Base-by-base conservation (phyloP, 306 rosid species). In the Cucurbita maxima region DNA sequence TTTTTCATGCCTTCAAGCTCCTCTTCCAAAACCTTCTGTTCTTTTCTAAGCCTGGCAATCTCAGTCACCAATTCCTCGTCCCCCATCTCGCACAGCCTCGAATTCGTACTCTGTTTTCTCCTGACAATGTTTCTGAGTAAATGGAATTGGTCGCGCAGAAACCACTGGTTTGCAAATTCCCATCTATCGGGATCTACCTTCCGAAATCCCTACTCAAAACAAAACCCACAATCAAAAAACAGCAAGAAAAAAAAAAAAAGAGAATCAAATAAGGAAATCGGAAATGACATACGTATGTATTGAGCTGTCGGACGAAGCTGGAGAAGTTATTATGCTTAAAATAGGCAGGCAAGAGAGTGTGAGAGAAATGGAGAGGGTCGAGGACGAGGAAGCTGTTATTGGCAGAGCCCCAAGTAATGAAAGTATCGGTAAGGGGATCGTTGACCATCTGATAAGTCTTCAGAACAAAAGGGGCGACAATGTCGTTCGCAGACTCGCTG, bases 301-400 rank as follows among this genome's bases (percentile, higher is more conserved):
- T 93, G 87, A 93, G 98, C 80, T 93, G 98, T 10, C 98, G 93
- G 64, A 93, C 90, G 72, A 94, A 90, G 86, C 97, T 90, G 61
- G 97, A 90, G 83, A 94, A 94, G 45, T 94, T 94, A 86, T 90
- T 94, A 80, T 94, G 98, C 76, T 94, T 94, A 92, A 94, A 94
- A 77, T 81, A 90, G 7, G 82, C 89, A 45, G 99, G 97, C 5
- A 94, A 81, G 14, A 94, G 84, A 8, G 81, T 50, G 69, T 85
- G 89, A 0, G 96, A 89, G 85, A 94, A 94, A 13, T 87, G 84
- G 13, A 88, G 71, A 0, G 99, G 96, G 60, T 91, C 96, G 72
- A 83, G 9, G 71, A 94, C 99, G 85, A 89, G 68, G 99, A 94
- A 94, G 80, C 92, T 94, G 82, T 94, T 94, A 71, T 82, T 85